Conservation (phyloP, 176 grass and related monocot genomes). For the Urochloa ruziziensis region DNA sequence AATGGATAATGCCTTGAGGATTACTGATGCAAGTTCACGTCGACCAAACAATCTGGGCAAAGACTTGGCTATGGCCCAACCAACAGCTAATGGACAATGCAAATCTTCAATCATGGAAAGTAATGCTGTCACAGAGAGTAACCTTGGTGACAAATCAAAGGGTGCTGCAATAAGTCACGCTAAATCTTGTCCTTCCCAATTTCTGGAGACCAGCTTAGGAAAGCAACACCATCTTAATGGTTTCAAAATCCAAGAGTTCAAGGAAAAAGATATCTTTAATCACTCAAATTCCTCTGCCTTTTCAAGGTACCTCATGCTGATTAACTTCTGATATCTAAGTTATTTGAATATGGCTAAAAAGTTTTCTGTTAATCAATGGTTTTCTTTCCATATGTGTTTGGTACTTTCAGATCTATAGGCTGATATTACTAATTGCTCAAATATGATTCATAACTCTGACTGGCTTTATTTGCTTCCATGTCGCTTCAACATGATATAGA, state of each 20-base stretch:
- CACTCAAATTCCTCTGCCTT: constrained; percentile 92
- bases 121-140: constrained; percentile 25
- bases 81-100: constrained; percentile 34
- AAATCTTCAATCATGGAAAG: constrained; percentile 42
- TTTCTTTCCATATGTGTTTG: constrained; percentile 15
- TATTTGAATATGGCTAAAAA: neutral
- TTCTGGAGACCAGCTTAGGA: constrained; percentile 34
- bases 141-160: constrained; percentile 38
- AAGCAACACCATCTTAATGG: constrained; percentile 34
- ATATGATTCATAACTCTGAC: constrained; percentile 9
- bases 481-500: constrained; percentile 43
- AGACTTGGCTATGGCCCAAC: constrained; percentile 41
- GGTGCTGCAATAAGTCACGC: constrained; percentile 34
- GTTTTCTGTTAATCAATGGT: constrained; percentile 9
- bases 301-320: constrained; percentile 56
- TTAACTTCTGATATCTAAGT: constrained; percentile 4
- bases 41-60: constrained; percentile 38
- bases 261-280: constrained; percentile 69
- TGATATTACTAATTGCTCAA: constrained; percentile 6
- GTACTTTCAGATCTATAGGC: neutral
- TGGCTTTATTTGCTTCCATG: constrained; percentile 16
- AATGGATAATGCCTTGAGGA: constrained; percentile 46
- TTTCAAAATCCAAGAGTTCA: constrained; percentile 39
- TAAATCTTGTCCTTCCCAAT: constrained; percentile 46
- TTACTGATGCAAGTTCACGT: constrained; percentile 42